phyloP scores from a whole-genome alignment of 1,284 basidiomycete genomes.

The Agaricales sp. region DNA sequence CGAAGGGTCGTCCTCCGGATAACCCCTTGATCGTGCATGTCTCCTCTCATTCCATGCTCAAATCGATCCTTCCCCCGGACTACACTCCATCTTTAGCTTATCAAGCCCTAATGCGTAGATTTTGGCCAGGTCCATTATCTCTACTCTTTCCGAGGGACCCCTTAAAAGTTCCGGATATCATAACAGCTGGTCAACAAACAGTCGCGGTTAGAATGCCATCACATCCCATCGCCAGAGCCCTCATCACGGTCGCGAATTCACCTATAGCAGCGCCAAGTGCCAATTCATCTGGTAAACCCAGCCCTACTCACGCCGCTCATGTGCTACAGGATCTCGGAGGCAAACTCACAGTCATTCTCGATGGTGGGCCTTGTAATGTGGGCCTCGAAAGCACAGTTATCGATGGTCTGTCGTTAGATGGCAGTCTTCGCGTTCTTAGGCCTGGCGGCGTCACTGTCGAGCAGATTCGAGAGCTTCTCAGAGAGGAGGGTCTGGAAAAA shows the following conservation, averaged over 20 bases:
- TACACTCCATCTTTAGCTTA: conserved; percentile 60
- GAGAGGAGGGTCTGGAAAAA: conserved; percentile 19
- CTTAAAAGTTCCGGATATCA: conserved; percentile 45
- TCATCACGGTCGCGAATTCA: conserved; percentile 67
- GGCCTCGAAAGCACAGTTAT: conserved; percentile 96
- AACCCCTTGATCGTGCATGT: conserved; percentile 98
- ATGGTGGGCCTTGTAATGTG: conserved; percentile 87
- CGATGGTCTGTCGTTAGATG: conserved; percentile 69
- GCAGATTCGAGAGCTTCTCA: conserved; percentile 60
- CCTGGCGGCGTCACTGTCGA: conserved; percentile 94
- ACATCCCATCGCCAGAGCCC: conserved; percentile 84
- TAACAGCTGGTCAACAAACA: conserved; percentile 74
- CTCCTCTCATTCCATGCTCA: conserved; percentile 78
- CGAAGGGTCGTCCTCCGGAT: conserved; percentile 90
- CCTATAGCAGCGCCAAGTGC: conserved; percentile 95
- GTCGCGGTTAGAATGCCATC: conserved; percentile 93
- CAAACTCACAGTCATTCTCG: conserved; percentile 73
- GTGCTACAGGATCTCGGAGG: conserved; percentile 74
- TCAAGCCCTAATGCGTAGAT: conserved; percentile 62
- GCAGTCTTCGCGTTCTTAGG: conserved; percentile 74
- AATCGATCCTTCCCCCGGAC: conserved; percentile 52
- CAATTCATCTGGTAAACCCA: conserved; percentile 90
- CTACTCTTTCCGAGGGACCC: conserved; percentile 78
- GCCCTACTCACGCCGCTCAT: conserved; percentile 87
- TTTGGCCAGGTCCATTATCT: conserved; percentile 96